These are phyloP conservation scores for Ilyonectria sp. DNA, from an alignment of 2,329 filamentous ascomycete genomes.

Conservation along the genomic window DNA sequence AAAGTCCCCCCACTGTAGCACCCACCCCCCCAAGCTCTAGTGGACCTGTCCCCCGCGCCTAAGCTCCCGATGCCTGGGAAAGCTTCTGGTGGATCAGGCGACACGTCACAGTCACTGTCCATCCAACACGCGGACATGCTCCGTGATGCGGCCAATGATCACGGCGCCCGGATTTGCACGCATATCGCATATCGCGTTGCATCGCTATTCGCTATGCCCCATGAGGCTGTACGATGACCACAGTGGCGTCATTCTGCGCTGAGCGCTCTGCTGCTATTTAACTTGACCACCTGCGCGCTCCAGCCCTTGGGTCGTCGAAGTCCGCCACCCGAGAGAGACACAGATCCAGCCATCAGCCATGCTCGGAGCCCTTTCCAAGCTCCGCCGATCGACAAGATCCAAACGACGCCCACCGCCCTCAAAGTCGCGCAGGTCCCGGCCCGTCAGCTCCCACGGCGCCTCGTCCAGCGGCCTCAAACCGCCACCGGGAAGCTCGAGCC, in stretches of 20 bases:
- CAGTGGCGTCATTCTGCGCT: conserved; percentile 42
- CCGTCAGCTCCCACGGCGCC: conserved; percentile 32
- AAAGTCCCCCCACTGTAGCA: no score
- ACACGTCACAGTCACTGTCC: conserved; percentile 44
- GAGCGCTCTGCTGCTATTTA: neutral
- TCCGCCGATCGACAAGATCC: conserved; percentile 33
- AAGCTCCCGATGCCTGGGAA: no score
- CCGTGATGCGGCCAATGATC: conserved; percentile 36
- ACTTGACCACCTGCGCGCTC: neutral
- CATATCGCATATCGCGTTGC: conserved; percentile 1
- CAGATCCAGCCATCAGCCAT: conserved; percentile 18
- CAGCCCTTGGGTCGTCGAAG: neutral
- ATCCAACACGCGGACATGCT: conserved; percentile 24
- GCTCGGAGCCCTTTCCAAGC: conserved; percentile 38
- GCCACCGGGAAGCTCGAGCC: conserved; percentile 17
- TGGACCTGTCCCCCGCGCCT: no score
- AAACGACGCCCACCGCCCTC: conserved; percentile 35
- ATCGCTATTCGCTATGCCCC: conserved; percentile 17
- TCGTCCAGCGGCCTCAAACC: conserved; percentile 18
- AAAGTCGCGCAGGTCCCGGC: conserved; percentile 33
- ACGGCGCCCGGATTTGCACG: conserved; percentile 30
- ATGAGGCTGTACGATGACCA: conserved; percentile 32
- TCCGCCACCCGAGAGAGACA: neutral
- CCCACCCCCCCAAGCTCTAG: no score
- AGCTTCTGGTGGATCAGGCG: conserved; percentile 42